Evolutionary conservation across 2,329 filamentous ascomycete genomes (phyloP).

Genomic region (Sphaceloma murrayae): DNA sequence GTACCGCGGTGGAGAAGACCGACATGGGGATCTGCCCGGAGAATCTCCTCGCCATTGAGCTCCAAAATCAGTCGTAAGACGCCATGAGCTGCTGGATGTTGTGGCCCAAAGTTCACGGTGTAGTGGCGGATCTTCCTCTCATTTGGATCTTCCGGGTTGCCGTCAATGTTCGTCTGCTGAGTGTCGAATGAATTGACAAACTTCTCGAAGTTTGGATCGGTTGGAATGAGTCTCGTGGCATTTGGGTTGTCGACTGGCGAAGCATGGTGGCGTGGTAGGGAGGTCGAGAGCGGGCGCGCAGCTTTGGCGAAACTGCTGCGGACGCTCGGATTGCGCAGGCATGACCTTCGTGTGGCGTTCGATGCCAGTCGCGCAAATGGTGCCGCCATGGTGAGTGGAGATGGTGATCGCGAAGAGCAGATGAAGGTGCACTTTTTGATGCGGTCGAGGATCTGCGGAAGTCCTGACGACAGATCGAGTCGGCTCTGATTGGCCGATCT

Average conservation of each 20-base stretch:
- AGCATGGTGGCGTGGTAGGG: constrained; percentile 54
- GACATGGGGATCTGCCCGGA: constrained; percentile 93
- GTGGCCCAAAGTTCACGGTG: constrained; percentile 98
- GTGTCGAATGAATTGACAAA: constrained; percentile 39
- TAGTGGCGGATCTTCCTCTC: constrained; percentile 93
- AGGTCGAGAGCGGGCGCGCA: constrained; percentile 55
- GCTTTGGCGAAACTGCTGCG: neutral
- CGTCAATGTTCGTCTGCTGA: constrained; percentile 35
- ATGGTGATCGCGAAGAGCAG: constrained; percentile 19
- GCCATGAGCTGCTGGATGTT: constrained; percentile 96
- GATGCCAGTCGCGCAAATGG: constrained; percentile 63
- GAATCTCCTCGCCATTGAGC: constrained; percentile 93
- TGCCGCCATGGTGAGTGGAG: constrained; percentile 51
- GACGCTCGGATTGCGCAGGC: constrained; percentile 29
- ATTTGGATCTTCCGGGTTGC: constrained; percentile 40
- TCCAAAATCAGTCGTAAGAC: constrained; percentile 96
- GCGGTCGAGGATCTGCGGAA: neutral
- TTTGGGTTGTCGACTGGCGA: constrained; percentile 40
- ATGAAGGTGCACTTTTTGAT: neutral
- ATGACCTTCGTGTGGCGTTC: constrained; percentile 47
- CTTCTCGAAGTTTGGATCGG: constrained; percentile 53
- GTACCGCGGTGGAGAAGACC: constrained; percentile 92
- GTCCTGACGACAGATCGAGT: constrained; percentile 19
- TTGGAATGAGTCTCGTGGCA: constrained; percentile 55
- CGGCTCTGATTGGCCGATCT: neutral